Percentiles rank a stretch among this genome's conserved stretches.
Conservation (phyloP, 1,284 basidiomycete genomes). For the Rhizopogon parksii region DNA sequence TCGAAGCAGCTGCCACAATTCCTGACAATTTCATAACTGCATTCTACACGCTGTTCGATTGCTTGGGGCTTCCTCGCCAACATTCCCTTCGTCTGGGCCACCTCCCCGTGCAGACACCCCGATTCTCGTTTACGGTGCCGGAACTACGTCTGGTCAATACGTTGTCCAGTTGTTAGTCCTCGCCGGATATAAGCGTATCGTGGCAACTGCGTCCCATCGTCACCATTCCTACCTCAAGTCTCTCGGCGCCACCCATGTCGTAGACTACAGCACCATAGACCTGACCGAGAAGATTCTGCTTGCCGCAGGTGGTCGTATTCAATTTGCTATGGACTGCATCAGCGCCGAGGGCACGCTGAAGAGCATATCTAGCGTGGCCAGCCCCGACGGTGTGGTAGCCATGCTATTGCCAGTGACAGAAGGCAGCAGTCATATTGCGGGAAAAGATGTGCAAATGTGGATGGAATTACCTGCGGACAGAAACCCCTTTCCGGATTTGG, state of each 20-base stretch:
- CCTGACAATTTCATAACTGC: slow-evolving; percentile 47
- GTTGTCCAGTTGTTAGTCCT: slow-evolving; percentile 46
- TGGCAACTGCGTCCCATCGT: slow-evolving; percentile 44
- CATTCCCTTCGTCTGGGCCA: slow-evolving; percentile 28
- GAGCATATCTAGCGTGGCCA: slow-evolving; percentile 32
- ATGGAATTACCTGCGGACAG: slow-evolving; percentile 26
- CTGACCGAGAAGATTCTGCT: slow-evolving; percentile 34
- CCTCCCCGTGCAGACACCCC: slow-evolving; percentile 31
- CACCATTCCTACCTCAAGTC: slow-evolving; percentile 41
- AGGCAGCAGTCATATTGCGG: slow-evolving; percentile 23
- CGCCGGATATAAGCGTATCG: slow-evolving; percentile 45
- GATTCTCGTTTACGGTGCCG: slow-evolving; percentile 51
- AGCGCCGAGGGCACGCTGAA: slow-evolving; percentile 33
- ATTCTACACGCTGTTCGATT: slow-evolving; percentile 42
- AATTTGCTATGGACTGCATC: slow-evolving; percentile 39
- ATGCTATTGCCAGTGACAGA: slow-evolving; percentile 44
- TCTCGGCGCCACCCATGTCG: slow-evolving; percentile 41
- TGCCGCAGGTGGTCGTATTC: slow-evolving; percentile 33
- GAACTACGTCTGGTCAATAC: slow-evolving; percentile 50
- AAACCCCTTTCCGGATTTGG: slow-evolving; percentile 24
- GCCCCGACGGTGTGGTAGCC: slow-evolving; percentile 33
- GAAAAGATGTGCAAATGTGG: slow-evolving; percentile 26
- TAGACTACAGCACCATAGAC: slow-evolving; percentile 45
- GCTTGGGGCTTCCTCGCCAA: slow-evolving; percentile 34
- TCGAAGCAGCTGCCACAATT: slow-evolving; percentile 39